Conservation (phyloP, 768 basidiomycete species). For the Chlorophyllum brunneum region DNA sequence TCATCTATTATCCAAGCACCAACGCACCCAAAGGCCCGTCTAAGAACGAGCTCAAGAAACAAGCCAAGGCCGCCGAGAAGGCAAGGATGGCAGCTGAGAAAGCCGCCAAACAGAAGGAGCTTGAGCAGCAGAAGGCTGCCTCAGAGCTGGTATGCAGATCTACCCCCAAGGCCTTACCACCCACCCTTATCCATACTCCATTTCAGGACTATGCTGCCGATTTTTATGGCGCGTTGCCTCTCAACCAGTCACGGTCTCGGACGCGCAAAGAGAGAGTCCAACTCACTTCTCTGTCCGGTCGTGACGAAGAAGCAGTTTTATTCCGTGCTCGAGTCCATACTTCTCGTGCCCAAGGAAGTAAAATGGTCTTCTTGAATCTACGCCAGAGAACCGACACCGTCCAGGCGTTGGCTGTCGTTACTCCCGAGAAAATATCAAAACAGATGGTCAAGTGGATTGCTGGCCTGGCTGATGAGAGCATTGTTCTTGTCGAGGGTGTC, state of each 20-base stretch:
- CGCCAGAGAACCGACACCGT: conserved; percentile 86
- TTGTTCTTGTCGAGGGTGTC: conserved; percentile 84
- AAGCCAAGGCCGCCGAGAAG: conserved; percentile 87
- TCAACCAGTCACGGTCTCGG: conserved; percentile 89
- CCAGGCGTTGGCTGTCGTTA: conserved; percentile 75
- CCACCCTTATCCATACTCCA: conserved; percentile 8
- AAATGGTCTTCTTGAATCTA: conserved; percentile 92
- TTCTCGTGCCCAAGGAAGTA: conserved; percentile 87
- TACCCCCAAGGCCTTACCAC: conserved; percentile 8
- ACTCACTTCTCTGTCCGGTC: conserved; percentile 59
- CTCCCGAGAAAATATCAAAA: conserved; percentile 80
- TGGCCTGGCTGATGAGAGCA: conserved; percentile 76
- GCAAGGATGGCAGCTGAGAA: conserved; percentile 86
- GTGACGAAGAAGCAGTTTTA: conserved; percentile 72
- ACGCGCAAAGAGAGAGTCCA: conserved; percentile 55
- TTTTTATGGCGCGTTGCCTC: conserved; percentile 83
- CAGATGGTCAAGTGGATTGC: conserved; percentile 97
- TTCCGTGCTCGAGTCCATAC: conserved; percentile 91
- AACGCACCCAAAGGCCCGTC: conserved; percentile 48
- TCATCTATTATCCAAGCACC: conserved; percentile 14
- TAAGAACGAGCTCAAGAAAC: conserved; percentile 90
- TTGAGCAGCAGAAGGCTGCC: conserved; percentile 61
- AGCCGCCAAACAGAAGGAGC: conserved; percentile 73
- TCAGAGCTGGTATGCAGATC: conserved; percentile 53
- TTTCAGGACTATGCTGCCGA: conserved; percentile 69